Percentiles rank a stretch among this genome's conserved stretches.
Evolutionary conservation across 2,329 filamentous ascomycete genomes (phyloP).

Genomic region (Hypoxylon sp.): DNA sequence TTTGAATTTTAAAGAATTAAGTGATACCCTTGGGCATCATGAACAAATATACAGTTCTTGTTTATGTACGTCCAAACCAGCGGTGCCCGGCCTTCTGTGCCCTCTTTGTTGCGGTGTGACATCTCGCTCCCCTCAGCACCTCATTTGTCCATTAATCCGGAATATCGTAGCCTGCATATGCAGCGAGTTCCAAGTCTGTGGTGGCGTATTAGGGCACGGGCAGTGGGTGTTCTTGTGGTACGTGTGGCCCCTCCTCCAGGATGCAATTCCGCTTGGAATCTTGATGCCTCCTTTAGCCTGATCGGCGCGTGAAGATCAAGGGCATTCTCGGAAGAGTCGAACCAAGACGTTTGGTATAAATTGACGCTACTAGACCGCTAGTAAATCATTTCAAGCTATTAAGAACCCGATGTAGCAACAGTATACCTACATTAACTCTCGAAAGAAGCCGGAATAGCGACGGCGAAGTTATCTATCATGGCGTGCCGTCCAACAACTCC

Average conservation of each 20-base stretch:
- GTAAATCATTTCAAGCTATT: not conserved
- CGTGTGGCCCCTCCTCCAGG: conserved; percentile 12
- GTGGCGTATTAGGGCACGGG: conserved; percentile 6
- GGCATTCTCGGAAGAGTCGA: not conserved
- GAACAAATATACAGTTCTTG: conserved; percentile 33
- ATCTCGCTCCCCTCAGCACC: conserved; percentile 17
- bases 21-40: conserved; percentile 45
- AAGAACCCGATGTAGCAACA: not conserved
- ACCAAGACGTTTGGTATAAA: not conserved
- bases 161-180: conserved; percentile 41
- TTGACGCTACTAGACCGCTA: conserved; percentile 2
- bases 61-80: conserved; percentile 30
- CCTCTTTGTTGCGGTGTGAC: conserved; percentile 42
- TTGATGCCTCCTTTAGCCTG: conserved; percentile 9
- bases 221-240: conserved; percentile 12
- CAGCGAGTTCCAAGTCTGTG: conserved; percentile 25
- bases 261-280: conserved; percentile 6
- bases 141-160: conserved; percentile 35
- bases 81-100: conserved; percentile 7
- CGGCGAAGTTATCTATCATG: not conserved
- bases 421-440: not conserved
- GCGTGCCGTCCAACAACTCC: not conserved
- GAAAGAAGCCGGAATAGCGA: not conserved
- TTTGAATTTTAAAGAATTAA: conserved; percentile 29
- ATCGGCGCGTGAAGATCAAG: conserved; percentile 8